These are phyloP conservation scores for Curvularia lunata DNA, from an alignment of 2,329 filamentous ascomycete species.

Conservation along the genomic window DNA sequence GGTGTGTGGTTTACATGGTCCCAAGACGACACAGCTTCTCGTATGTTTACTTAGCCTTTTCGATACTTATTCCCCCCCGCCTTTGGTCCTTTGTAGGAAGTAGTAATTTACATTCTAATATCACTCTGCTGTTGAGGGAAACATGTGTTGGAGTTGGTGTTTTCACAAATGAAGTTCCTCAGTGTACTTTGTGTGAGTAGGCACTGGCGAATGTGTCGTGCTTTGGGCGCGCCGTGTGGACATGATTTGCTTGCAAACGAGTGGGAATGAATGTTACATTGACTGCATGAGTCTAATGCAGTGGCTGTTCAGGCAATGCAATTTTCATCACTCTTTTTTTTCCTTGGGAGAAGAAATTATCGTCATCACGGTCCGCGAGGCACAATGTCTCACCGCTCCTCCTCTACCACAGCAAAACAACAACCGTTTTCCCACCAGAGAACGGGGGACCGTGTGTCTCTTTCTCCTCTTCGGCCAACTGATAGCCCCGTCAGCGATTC, in stretches of 20 bases:
- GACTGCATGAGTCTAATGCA: constrained; percentile 1
- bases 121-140: constrained; percentile 33
- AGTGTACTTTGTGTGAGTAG: background rate
- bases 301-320: background rate
- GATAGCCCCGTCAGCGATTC: too few relatives aligned
- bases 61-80: constrained; percentile 50
- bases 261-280: background rate
- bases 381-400: background rate
- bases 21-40: constrained; percentile 47
- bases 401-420: too few relatives aligned
- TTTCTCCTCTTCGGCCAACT: too few relatives aligned
- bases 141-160: background rate
- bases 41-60: constrained; percentile 51
- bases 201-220: background rate
- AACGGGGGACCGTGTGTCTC: too few relatives aligned
- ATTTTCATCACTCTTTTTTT: background rate
- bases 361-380: background rate
- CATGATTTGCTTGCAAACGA: background rate
- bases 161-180: background rate
- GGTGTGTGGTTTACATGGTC: constrained; percentile 33
- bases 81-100: constrained; percentile 49
- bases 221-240: background rate
- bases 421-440: too few relatives aligned
- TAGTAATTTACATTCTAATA: constrained; percentile 52
- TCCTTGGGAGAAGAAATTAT: background rate